Percentiles rank a stretch among this genome's conserved stretches.
These are phyloP conservation scores for Auxenochlorella protothecoides DNA, from an alignment of 139 green algal genomes.

Conservation along the genomic window DNA sequence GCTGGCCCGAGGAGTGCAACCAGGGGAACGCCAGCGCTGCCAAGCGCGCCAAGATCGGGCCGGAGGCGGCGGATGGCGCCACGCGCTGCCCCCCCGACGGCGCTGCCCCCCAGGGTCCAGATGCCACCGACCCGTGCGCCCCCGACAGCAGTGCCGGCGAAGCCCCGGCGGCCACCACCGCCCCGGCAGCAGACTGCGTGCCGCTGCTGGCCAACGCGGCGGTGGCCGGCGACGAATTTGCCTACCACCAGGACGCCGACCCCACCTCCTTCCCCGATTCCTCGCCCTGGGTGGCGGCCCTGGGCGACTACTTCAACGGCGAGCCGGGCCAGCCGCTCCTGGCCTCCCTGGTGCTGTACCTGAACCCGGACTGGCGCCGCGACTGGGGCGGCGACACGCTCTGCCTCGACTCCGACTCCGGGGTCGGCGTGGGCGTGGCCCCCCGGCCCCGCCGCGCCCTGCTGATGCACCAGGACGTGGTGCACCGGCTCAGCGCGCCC, in stretches of 20 bases:
- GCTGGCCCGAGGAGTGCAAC: neutral
- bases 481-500: conserved; percentile 46
- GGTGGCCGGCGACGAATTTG: conserved; percentile 52
- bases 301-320: conserved; percentile 68
- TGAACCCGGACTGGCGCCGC: conserved; percentile 55
- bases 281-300: conserved; percentile 19
- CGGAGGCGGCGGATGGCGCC: neutral
- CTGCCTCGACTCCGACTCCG: conserved; percentile 54
- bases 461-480: conserved; percentile 53
- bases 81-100: no score
- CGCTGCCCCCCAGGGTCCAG: no score
- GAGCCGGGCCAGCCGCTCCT: conserved; percentile 70
- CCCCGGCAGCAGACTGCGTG: no score
- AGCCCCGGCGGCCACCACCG: no score
- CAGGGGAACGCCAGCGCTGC: neutral
- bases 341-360: conserved; percentile 73
- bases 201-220: conserved; percentile 71
- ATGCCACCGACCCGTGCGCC: no score
- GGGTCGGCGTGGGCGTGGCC: conserved; percentile 60
- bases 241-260: conserved; percentile 79
- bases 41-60: neutral
- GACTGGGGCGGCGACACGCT: conserved; percentile 73
- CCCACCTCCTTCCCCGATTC: conserved; percentile 44
- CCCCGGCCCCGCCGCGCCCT: conserved; percentile 38
- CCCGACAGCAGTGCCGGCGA: no score